Percentiles rank a stretch among this genome's conserved stretches.
These are phyloP conservation scores for Begonia masoniana DNA, from an alignment of 306 rosid genomes.

Conservation along the genomic window DNA sequence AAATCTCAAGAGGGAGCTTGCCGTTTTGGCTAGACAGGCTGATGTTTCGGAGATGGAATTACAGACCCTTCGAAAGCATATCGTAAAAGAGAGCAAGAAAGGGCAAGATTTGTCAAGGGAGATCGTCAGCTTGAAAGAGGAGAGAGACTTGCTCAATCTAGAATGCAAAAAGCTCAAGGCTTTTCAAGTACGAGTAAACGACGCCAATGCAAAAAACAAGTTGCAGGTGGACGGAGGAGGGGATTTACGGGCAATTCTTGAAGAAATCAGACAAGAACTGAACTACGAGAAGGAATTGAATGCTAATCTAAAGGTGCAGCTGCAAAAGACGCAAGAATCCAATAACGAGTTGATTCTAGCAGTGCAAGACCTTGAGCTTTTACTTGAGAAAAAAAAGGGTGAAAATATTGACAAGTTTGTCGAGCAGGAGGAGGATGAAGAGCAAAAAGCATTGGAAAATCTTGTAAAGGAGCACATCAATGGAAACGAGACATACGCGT, in stretches of 20 bases:
- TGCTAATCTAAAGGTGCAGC: conserved; percentile 66
- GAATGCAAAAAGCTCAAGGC: conserved; percentile 65
- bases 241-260: conserved; percentile 47
- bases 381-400: conserved; percentile 62
- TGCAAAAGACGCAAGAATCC: conserved; percentile 83
- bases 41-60: conserved; percentile 80
- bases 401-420: conserved; percentile 18
- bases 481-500: conserved; percentile 40
- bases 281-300: conserved; percentile 69
- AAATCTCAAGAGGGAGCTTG: conserved; percentile 57
- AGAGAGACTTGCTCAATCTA: conserved; percentile 45
- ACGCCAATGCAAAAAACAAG: conserved; percentile 40
- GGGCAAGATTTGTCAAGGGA: conserved; percentile 74
- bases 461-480: conserved; percentile 45
- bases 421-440: conserved; percentile 41
- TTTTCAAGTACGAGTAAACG: conserved; percentile 39
- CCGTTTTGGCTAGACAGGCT: conserved; percentile 58
- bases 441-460: conserved; percentile 64
- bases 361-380: conserved; percentile 69
- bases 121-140: conserved; percentile 56
- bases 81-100: conserved; percentile 71
- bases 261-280: conserved; percentile 80
- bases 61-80: conserved; percentile 82
- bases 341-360: conserved; percentile 81
- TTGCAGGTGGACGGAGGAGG: conserved; percentile 45